A percentile compares a stretch with the other conserved stretches of the same genome.
Conservation (phyloP, 2,329 filamentous ascomycete genomes). For the Aspergillus floridensis region DNA sequence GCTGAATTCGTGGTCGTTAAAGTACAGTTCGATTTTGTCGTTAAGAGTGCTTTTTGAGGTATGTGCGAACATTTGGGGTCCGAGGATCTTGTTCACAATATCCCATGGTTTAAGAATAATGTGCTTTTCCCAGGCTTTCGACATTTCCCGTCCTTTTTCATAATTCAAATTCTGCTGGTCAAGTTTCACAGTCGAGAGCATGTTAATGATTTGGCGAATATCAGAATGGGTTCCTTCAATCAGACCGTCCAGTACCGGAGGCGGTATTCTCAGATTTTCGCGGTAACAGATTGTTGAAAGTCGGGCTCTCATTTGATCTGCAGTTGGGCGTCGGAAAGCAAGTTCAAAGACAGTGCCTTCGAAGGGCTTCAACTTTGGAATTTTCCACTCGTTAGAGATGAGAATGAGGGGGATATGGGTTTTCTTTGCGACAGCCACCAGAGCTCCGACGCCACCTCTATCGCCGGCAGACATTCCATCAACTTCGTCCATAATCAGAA, state of each 20-base stretch:
- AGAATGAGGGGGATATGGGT: slow-evolving; percentile 92
- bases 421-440: slow-evolving; percentile 93
- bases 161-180: slow-evolving; percentile 78
- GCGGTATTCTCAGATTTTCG: slow-evolving; percentile 81
- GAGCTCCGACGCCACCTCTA: slow-evolving; percentile 87
- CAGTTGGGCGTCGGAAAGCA: slow-evolving; percentile 82
- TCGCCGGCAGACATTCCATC: slow-evolving; percentile 98
- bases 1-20: slow-evolving; percentile 98
- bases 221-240: slow-evolving; percentile 96
- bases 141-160: slow-evolving; percentile 87
- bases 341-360: slow-evolving; percentile 76
- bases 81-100: slow-evolving; percentile 90
- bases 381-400: slow-evolving; percentile 91
- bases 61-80: slow-evolving; percentile 77
- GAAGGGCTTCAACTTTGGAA: slow-evolving; percentile 98
- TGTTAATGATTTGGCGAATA: slow-evolving; percentile 97
- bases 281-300: slow-evolving; percentile 94
- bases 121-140: slow-evolving; percentile 97
- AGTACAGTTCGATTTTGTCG: slow-evolving; percentile 98
- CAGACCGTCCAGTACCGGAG: slow-evolving; percentile 81
- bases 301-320: slow-evolving; percentile 84
- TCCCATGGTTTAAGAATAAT: slow-evolving; percentile 97
- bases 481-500: slow-evolving; percentile 98
- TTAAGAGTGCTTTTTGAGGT: slow-evolving; percentile 85
- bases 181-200: slow-evolving; percentile 91